Conservation (phyloP, 148 eudicot species). For the Salicornia ramosissima region DNA sequence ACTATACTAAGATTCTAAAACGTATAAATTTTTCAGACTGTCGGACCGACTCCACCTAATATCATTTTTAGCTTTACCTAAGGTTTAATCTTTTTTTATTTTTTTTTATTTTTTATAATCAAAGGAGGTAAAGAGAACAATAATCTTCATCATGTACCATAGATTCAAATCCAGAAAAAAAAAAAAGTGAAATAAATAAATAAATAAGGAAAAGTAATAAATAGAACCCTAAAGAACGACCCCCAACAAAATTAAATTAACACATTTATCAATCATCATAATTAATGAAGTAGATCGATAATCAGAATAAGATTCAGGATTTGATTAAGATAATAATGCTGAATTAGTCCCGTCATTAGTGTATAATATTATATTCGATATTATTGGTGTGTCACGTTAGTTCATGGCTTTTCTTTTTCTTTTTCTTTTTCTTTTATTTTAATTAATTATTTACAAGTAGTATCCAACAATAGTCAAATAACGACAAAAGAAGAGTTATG, state of each 20-base stretch:
- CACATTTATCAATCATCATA: too few species aligned
- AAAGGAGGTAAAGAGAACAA: too few species aligned
- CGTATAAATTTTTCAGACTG: too few species aligned
- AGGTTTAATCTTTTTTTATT: too few species aligned
- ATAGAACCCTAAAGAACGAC: not conserved
- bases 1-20: too few species aligned
- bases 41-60: too few species aligned
- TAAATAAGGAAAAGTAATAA: not conserved
- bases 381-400: constrained; percentile 8
- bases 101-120: too few species aligned
- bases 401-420: not conserved
- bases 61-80: too few species aligned
- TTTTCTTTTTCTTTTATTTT: not conserved
- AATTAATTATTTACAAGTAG: not conserved
- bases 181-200: too few species aligned
- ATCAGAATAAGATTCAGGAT: not conserved
- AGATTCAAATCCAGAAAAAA: not conserved
- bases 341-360: too few species aligned
- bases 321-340: not conserved
- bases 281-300: not conserved
- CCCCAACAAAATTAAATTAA: not conserved
- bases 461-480: constrained; percentile 15
- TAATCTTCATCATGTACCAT: not conserved
- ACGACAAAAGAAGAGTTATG: constrained; percentile 12
- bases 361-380: constrained; percentile 6